Conservation (phyloP, 2,329 filamentous ascomycete genomes). For the Beauveria brongniartii region DNA sequence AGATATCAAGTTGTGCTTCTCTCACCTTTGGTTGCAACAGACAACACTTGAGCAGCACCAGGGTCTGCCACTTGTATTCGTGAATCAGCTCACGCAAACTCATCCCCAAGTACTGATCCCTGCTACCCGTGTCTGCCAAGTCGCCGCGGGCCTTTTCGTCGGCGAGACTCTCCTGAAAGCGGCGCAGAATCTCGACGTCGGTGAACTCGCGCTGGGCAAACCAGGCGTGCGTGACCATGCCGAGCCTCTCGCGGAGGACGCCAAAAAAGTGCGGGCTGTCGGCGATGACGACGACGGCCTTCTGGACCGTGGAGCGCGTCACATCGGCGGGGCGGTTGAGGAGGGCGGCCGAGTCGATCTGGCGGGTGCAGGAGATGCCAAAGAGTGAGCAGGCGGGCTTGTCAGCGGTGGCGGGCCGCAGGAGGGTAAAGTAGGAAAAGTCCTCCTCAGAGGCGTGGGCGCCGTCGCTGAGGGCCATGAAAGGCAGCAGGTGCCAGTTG, state of each 20-base stretch:
- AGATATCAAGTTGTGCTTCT: slow-evolving; percentile 3
- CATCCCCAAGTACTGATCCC: slow-evolving; percentile 81
- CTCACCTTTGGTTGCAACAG: slow-evolving; percentile 86
- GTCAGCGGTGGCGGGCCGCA: slow-evolving; percentile 48
- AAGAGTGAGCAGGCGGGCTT: slow-evolving; percentile 74
- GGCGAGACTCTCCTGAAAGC: slow-evolving; percentile 83
- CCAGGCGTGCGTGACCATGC: slow-evolving; percentile 89
- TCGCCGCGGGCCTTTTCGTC: slow-evolving; percentile 53
- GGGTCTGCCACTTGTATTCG: slow-evolving; percentile 89
- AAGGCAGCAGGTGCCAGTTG: slow-evolving; percentile 85
- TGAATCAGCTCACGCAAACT: slow-evolving; percentile 86
- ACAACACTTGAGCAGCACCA: slow-evolving; percentile 90
- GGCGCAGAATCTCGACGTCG: slow-evolving; percentile 79
- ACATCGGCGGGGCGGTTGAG: slow-evolving; percentile 78
- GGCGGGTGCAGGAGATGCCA: slow-evolving; percentile 89
- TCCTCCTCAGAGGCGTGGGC: slow-evolving; percentile 90
- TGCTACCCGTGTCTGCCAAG: slow-evolving; percentile 59
- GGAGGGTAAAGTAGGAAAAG: slow-evolving; percentile 96
- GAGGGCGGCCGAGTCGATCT: slow-evolving; percentile 73
- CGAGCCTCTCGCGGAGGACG: slow-evolving; percentile 80
- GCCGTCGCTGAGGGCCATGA: slow-evolving; percentile 94
- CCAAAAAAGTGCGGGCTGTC: slow-evolving; percentile 87
- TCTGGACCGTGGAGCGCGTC: slow-evolving; percentile 95
- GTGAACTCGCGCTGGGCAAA: slow-evolving; percentile 91
- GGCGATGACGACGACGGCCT: slow-evolving; percentile 91